These are phyloP conservation scores for Mucor piriformis DNA, from an alignment of 371 early-diverging fungal species.

Conservation along the genomic window DNA sequence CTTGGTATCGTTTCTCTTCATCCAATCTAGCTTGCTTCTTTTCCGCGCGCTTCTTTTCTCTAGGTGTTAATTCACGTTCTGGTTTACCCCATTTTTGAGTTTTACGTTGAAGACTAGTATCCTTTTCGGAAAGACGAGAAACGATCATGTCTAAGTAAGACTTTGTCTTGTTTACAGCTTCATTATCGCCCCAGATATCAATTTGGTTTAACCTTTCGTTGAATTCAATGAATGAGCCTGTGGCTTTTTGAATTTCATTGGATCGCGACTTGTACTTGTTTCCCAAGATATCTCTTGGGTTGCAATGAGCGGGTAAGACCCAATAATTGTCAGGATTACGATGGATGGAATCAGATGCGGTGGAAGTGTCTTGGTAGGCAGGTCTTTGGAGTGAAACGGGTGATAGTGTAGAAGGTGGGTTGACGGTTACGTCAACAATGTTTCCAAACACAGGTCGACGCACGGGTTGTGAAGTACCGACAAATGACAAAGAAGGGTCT, in stretches of 20 bases:
- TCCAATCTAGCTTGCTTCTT: conserved; percentile 17
- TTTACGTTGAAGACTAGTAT: conserved; percentile 15
- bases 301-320: conserved; percentile 39
- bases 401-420: too few species aligned
- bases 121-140: conserved; percentile 2
- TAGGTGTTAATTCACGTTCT: conserved; percentile 43
- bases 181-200: conserved; percentile 47
- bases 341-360: conserved; percentile 12
- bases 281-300: conserved; percentile 30
- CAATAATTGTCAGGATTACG: conserved; percentile 43
- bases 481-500: neutral
- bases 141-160: conserved; percentile 26
- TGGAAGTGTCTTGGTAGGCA: conserved; percentile 3
- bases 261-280: conserved; percentile 12
- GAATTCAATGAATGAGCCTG: conserved; percentile 34
- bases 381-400: neutral
- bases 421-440: too few species aligned
- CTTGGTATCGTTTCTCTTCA: conserved; percentile 39
- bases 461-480: too few species aligned
- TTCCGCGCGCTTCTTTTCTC: conserved; percentile 35
- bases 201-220: conserved; percentile 43
- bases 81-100: conserved; percentile 50
- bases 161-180: conserved; percentile 30
- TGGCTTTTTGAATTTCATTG: conserved; percentile 29
- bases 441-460: too few species aligned